A percentile compares a stretch with the other conserved stretches of the same genome.
These are phyloP conservation scores for Neonectria ditissima DNA, from an alignment of 2,329 filamentous ascomycete genomes.

Conservation along the genomic window DNA sequence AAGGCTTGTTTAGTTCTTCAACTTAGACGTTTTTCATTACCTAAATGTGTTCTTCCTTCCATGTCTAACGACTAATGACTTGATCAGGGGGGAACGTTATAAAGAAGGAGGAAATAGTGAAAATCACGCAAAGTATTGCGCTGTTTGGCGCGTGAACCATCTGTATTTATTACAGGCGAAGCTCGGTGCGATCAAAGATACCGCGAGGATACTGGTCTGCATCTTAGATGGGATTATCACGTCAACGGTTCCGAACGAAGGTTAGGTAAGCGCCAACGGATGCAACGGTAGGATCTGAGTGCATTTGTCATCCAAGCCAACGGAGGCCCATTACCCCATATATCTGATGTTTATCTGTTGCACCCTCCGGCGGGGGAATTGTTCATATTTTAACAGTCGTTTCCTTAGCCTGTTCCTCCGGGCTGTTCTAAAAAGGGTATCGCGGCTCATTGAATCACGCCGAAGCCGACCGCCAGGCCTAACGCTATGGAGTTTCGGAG, in stretches of 20 bases:
- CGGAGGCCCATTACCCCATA: not conserved
- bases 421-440: not conserved
- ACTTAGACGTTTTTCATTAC: too few species aligned
- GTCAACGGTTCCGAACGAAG: not conserved
- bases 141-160: not conserved
- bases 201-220: not conserved
- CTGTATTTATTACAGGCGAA: too few species aligned
- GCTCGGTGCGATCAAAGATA: not conserved
- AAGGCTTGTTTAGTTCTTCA: too few species aligned
- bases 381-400: not conserved
- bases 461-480: not conserved
- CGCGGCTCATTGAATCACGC: not conserved
- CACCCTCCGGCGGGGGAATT: not conserved
- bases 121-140: not conserved
- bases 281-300: not conserved
- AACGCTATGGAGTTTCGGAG: not conserved
- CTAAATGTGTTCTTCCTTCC: not conserved
- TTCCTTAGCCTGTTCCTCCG: not conserved
- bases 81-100: too few species aligned
- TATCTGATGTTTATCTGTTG: not conserved
- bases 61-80: not conserved
- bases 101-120: not conserved
- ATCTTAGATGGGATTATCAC: not conserved
- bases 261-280: not conserved
- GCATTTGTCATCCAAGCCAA: not conserved